Conservation (phyloP, 2,329 filamentous ascomycete species). For the Pyricularia sp. region DNA sequence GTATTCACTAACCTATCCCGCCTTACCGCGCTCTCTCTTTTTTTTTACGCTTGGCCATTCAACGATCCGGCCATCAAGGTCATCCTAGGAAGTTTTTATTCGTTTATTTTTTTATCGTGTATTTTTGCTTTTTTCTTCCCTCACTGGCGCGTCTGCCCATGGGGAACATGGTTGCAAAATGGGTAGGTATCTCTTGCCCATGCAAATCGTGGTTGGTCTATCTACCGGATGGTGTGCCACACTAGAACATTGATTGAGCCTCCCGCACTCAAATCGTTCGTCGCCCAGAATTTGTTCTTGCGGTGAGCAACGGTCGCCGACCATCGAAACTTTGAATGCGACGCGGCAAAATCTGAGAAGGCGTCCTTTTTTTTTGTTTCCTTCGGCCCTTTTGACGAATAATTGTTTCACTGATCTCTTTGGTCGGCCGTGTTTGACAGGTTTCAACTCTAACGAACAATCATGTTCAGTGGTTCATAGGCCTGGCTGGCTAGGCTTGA, state of each 20-base stretch:
- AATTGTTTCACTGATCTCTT: neutral
- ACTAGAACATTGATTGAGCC: neutral
- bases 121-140: neutral
- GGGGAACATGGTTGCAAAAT: neutral
- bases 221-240: neutral
- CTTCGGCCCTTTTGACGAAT: neutral
- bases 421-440: neutral
- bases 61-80: neutral
- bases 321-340: neutral
- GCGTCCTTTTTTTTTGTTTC: neutral
- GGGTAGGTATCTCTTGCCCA: neutral
- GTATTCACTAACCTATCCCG: neutral
- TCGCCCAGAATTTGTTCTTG: neutral
- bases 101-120: neutral
- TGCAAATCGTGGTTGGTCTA: neutral
- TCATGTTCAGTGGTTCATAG: neutral
- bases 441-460: neutral
- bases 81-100: neutral
- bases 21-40: neutral
- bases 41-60: neutral
- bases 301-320: neutral
- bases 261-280: neutral
- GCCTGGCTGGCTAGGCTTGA: neutral
- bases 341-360: neutral
- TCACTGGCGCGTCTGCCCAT: neutral